Percentiles rank a stretch among this genome's conserved stretches.
These are phyloP conservation scores for Lanmaoa pseudosensibilis DNA, from an alignment of 768 basidiomycete species.

Conservation along the genomic window DNA sequence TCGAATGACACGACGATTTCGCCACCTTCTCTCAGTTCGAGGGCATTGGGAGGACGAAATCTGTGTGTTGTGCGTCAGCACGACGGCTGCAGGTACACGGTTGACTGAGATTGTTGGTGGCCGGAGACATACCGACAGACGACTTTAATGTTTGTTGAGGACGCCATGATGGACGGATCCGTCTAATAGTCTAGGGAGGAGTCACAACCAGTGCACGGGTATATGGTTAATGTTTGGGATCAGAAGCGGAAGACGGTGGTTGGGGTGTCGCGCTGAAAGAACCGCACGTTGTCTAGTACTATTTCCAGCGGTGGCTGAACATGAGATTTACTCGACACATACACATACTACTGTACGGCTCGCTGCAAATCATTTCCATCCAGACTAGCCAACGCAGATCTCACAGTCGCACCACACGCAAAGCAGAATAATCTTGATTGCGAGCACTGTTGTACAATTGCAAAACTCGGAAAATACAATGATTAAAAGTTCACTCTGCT, in stretches of 20 bases:
- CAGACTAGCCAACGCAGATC: slow-evolving; percentile 5
- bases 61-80: slow-evolving; percentile 40
- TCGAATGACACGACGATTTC: slow-evolving; percentile 89
- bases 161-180: slow-evolving; percentile 57
- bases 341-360: no score
- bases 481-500: background rate
- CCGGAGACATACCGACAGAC: slow-evolving; percentile 85
- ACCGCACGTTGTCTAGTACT: slow-evolving; percentile 7
- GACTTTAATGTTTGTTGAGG: slow-evolving; percentile 92
- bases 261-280: slow-evolving; percentile 24
- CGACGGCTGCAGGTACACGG: background rate
- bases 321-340: background rate
- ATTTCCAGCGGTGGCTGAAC: slow-evolving; percentile 35
- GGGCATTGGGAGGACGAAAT: slow-evolving; percentile 92
- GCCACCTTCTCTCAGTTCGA: slow-evolving; percentile 85
- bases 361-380: slow-evolving; percentile 9
- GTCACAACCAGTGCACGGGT: slow-evolving; percentile 18
- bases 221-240: slow-evolving; percentile 6
- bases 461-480: slow-evolving; percentile 1
- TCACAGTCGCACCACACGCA: background rate
- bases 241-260: slow-evolving; percentile 7
- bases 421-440: slow-evolving; percentile 5
- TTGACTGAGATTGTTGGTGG: slow-evolving; percentile 3
- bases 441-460: slow-evolving; percentile 24
- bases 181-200: slow-evolving; percentile 16